Evolutionary conservation across 257 asterid species (phyloP).

Genomic region (Lantana camara): DNA sequence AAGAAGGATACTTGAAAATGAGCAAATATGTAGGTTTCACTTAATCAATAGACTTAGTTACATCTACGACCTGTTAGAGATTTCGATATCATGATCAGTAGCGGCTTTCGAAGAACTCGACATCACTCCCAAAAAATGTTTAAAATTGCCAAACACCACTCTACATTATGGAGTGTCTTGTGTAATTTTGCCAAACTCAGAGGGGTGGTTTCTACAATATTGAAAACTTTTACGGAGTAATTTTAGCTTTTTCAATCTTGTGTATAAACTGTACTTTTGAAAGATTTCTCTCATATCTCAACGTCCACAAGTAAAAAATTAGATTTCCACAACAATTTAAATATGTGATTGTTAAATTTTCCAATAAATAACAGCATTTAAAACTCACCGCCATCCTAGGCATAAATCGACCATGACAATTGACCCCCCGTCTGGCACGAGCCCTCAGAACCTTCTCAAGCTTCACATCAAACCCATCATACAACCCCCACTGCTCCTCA

Average conservation of each 20-base stretch:
- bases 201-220: too few relatives aligned
- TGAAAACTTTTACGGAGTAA: too few relatives aligned
- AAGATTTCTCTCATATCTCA: background rate
- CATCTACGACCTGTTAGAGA: background rate
- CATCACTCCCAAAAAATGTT: too few relatives aligned
- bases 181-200: too few relatives aligned
- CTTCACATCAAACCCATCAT: conserved; percentile 83
- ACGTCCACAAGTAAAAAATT: background rate
- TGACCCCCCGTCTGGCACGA: conserved; percentile 75
- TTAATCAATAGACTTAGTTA: too few relatives aligned
- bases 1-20: background rate
- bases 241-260: too few relatives aligned
- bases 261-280: too few relatives aligned
- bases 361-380: background rate
- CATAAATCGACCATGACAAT: conserved; percentile 83
- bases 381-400: conserved; percentile 89
- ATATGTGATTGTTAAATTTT: background rate
- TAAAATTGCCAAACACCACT: too few relatives aligned
- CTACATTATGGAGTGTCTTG: too few relatives aligned
- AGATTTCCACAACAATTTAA: background rate
- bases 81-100: too few relatives aligned
- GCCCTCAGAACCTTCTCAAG: conserved; percentile 83
- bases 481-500: conserved; percentile 88
- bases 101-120: too few relatives aligned
- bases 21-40: background rate